phyloP scores from a whole-genome alignment of 371 early-diverging fungal species.

The Thermomucor indicae-seudaticae region DNA sequence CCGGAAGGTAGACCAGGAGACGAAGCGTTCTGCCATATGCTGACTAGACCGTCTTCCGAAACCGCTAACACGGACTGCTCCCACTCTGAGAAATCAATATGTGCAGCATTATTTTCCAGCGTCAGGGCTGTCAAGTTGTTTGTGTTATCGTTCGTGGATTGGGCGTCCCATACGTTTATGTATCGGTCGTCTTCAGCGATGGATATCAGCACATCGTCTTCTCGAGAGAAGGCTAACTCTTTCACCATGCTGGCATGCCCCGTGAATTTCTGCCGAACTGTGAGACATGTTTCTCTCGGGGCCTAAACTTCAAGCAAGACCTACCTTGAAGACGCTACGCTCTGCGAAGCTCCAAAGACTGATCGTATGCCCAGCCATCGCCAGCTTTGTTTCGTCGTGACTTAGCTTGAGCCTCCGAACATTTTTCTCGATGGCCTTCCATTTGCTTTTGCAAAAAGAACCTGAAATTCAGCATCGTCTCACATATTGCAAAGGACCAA shows the following conservation, averaged over 20 bases:
- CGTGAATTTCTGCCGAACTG: constrained; percentile 47
- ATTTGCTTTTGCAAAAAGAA: constrained; percentile 34
- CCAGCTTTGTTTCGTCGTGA: constrained; percentile 55
- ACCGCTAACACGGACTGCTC: constrained; percentile 64
- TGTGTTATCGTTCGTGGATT: constrained; percentile 44
- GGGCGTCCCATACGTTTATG: constrained; percentile 73
- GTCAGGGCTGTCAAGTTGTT: constrained; percentile 57
- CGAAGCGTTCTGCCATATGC: constrained; percentile 65
- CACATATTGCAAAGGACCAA: background rate
- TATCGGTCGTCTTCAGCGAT: constrained; percentile 75
- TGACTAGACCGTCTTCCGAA: constrained; percentile 68
- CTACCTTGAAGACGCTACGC: constrained; percentile 45
- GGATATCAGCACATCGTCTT: constrained; percentile 59
- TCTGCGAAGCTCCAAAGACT: constrained; percentile 61
- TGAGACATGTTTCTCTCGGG: background rate
- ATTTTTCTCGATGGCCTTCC: constrained; percentile 57
- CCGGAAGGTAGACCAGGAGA: constrained; percentile 15
- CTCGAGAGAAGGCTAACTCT: constrained; percentile 51
- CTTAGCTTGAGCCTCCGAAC: constrained; percentile 54
- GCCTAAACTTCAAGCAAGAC: background rate
- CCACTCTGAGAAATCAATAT: constrained; percentile 47
- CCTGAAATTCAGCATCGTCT: background rate
- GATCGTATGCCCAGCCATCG: constrained; percentile 66
- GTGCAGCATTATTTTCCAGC: constrained; percentile 55
- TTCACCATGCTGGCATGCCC: constrained; percentile 72